These are phyloP conservation scores for Rhamnella rubrinervis DNA, from an alignment of 331 rosid species.

Conservation along the genomic window DNA sequence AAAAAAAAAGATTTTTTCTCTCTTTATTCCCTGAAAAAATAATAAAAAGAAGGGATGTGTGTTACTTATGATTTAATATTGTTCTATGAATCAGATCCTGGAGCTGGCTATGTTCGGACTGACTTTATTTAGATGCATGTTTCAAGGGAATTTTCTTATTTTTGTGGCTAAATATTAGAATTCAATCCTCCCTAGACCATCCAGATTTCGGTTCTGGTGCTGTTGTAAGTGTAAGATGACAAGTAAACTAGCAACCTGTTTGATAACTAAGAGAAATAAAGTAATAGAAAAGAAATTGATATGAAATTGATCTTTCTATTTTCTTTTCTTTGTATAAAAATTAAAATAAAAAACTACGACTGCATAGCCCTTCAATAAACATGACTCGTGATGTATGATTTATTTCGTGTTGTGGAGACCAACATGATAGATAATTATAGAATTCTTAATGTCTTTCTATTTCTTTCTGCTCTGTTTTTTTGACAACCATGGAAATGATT, in stretches of 20 bases:
- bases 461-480: not conserved
- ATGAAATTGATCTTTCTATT: no score
- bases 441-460: not conserved
- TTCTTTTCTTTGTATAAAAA: no score
- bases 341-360: not conserved
- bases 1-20: not conserved
- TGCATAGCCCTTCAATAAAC: not conserved
- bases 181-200: no score
- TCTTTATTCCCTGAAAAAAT: no score
- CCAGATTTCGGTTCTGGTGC: no score
- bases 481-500: not conserved
- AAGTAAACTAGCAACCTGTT: no score
- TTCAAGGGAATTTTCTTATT: not conserved
- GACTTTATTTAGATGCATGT: not conserved
- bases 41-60: no score
- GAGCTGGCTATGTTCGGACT: not conserved
- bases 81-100: constrained; percentile 7
- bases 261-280: no score
- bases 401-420: not conserved
- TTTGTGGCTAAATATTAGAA: no score
- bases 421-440: not conserved
- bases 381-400: not conserved
- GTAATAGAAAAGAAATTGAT: no score
- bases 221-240: no score
- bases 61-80: not conserved